Evolutionary conservation across 2,329 filamentous ascomycete species (phyloP), one percentile per base, ranked within the genome.

Genomic region (Whalleya microplaca): DNA sequence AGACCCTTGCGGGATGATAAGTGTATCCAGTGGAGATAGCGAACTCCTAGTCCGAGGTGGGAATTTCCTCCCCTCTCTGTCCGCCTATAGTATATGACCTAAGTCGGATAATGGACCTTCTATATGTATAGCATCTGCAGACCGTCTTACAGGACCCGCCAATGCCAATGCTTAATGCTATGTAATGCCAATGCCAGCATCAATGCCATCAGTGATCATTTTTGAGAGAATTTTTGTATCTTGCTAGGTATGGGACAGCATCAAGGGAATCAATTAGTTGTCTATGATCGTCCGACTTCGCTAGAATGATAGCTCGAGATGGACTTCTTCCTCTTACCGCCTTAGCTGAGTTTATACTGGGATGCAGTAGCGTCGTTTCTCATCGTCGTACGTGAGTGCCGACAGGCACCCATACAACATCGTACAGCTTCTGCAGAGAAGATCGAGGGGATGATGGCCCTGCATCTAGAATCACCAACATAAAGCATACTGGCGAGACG

Each of bases 361-460:
- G 29, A 55, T 56, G 60, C 58, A 56, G 55, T 56, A 58, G 60
- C 45, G 54, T 49, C 52, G 45, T 47, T 50, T 45, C 50, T 21
- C 56, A 53, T 53, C 52, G 60, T 63, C 41, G 42, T 51, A 63
- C 58, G 50, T 48, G 60, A 50, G 27, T 51, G 29, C 47, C 41
- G 40, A 49, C 57, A 52, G 50, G 50, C 48, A 61, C 58, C 47
- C 21, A 51, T 54, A 46, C 51, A 56, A 61, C 57, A 61, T 63
- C 53, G 51, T 57, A 61, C 60, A 56, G 52, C 58, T 59, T 63
- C 53, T 63, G 61, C 56, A 56, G 61, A 64, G 59, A 55, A 58
- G 62, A 61, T 63, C 62, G 60, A 63, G 51, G 60, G 52, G 55
- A 18, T 47, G 19, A 18, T 21, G 21, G 21, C 43, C 45, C 50